Evolutionary conservation across 1,284 basidiomycete species (phyloP).

Genomic region (Heterobasidion occidentale): DNA sequence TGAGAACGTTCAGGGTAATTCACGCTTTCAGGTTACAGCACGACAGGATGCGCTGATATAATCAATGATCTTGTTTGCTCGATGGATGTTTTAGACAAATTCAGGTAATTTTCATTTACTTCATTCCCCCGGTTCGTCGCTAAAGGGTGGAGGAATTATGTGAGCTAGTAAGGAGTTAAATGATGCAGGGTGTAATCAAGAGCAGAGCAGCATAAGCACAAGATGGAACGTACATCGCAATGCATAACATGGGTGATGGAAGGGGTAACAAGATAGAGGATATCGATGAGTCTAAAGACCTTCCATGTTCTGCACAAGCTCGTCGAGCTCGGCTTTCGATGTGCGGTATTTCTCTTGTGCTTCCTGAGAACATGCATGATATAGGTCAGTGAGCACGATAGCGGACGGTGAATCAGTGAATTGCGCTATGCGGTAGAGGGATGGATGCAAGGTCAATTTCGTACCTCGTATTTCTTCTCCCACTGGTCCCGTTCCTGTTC

Average conservation of each 20-base stretch:
- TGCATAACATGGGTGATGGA: too few species aligned
- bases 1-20: not conserved
- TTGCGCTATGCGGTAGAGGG: not conserved
- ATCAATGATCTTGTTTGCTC: too few species aligned
- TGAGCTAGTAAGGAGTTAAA: too few species aligned
- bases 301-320: constrained; percentile 80
- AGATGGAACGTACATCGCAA: too few species aligned
- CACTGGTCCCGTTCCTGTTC: constrained; percentile 91
- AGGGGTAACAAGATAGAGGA: not conserved
- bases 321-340: constrained; percentile 83
- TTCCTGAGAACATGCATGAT: constrained; percentile 44
- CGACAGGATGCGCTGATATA: not conserved
- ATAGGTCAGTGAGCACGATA: not conserved
- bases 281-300: constrained; percentile 43
- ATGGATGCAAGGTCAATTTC: constrained; percentile 16
- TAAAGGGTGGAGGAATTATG: too few species aligned
- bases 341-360: constrained; percentile 65
- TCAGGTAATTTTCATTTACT: too few species aligned
- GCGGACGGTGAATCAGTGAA: constrained; percentile 4
- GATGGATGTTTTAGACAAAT: too few species aligned
- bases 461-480: constrained; percentile 94
- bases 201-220: too few species aligned
- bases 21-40: not conserved
- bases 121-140: too few species aligned
- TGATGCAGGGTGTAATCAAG: too few species aligned